Base-by-base conservation (phyloP, 139 green algal species). In the Axilococcus clingmanii region DNA sequence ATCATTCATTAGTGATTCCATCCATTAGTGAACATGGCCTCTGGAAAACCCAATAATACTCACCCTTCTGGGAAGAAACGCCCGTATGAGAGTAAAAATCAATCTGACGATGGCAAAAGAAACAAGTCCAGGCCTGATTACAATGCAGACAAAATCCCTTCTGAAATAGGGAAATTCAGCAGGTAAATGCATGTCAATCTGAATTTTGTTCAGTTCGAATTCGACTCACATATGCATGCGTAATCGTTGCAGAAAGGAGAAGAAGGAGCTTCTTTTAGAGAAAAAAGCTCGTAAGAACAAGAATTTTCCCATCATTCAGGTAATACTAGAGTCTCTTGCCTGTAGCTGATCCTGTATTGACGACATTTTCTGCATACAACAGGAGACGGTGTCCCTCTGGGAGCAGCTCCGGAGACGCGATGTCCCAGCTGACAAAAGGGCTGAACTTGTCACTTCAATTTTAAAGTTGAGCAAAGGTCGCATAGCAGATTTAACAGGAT, bases 391-490 rank as follows among this genome's bases (percentile, higher is more conserved):
- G 7, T 27, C 2, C 3, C 25, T 85, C 23, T 90, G 79, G 83
- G 83, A 92, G 69, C 59, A 74, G 45, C 46, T 84, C 8, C 61
- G 81, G 3, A 66, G 61, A 28, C 69, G 77, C 41, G 47, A 79
- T 22, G 70, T 66, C 5, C 51, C 50, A 0, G 25, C 66, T 1
- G 57, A 57, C 4, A 55, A 82, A 27, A 74, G 71, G 25, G 7
- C 40, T 20, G 43, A 82, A 47, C 66, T 92, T 3, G 64, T 85
- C 1, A 27, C 61, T 4, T 27, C 40, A 1, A 74, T 89, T 29
- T 34, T 92, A 3, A 48, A 47, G 4, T 74, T 81, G 59, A 63
- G 80, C 2, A 32, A 70, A 12, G 85, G 74, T 36, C 74, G 73
- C 19, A 42, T 88, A 7, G 31, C 71, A 17, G 74, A 88, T 48